Base-by-base conservation (phyloP, 768 basidiomycete species). In the Tremella mesenterica region DNA sequence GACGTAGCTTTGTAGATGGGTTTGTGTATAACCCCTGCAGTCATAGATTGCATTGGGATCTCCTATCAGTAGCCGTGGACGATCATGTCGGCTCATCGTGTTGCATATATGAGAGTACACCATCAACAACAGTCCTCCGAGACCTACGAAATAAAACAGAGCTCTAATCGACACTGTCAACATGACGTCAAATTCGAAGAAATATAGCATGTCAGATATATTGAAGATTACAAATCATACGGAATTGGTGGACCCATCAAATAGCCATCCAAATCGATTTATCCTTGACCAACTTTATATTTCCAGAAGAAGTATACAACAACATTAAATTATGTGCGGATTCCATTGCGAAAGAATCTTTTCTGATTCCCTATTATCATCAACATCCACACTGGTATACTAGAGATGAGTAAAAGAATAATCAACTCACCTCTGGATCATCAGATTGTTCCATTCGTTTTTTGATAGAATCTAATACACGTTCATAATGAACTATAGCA, bases 321-420 rank as follows among this genome's bases (percentile, higher is more conserved):
- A 87, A 74, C 16, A 86, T 83, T 23, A 96, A 77, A 62, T 95
- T 95, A 73, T 90, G 89, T 0, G 88, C 89, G 7, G 90, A 82
- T 65, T 92, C 88, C 48, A 78, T 77, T 1, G 83, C 81, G 33
- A 88, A 75, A 3, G 78, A 78, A 14, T 72, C 60, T 47, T 79
- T 77, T 76, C 85, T 70, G 25, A 63, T 44, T 23, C 34, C 57
- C 61, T 69, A 36, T 38, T 21, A 44, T 30, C 9, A 27, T 50
- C 54, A 23, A 26, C 33, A 26, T n/a, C 10, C n/a, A 1, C 12
- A 53, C 38, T 44, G 18, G 41, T 7, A 20, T 12, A 44, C 5
- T 14, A 18, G 47, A 6, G 36, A 14, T 28, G 23, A 31, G 28
- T 9, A 16, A 46, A 36, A 28, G 30, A 49, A 45, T n/a, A 16